Evolutionary conservation across 768 basidiomycete species (phyloP).

Genomic region (Boletales sp.): DNA sequence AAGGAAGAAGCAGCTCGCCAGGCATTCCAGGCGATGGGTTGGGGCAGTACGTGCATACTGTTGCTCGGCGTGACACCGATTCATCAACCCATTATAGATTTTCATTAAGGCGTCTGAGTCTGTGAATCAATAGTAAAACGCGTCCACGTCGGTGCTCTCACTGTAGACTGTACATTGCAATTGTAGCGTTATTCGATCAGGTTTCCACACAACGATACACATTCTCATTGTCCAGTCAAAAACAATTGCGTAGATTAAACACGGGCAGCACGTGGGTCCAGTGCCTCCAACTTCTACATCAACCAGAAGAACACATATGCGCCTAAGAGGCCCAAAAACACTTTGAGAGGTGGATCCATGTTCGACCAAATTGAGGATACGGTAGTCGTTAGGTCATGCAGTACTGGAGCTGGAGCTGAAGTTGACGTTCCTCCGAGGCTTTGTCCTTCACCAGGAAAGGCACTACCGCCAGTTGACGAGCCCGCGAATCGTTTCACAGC

Average conservation of each 20-base stretch:
- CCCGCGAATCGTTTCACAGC: slow-evolving; percentile 53
- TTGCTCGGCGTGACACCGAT: too few relatives aligned
- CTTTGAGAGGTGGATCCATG: slow-evolving; percentile 65
- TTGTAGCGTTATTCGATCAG: not conserved
- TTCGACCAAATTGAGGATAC: slow-evolving; percentile 39
- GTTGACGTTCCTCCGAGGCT: slow-evolving; percentile 56
- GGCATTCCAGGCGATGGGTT: slow-evolving; percentile 52
- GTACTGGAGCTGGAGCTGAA: slow-evolving; percentile 29
- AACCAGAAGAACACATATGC: slow-evolving; percentile 60
- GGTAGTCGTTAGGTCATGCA: slow-evolving; percentile 32
- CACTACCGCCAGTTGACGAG: slow-evolving; percentile 30
- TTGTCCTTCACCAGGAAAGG: slow-evolving; percentile 72
- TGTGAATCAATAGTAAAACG: not conserved
- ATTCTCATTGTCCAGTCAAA: too few relatives aligned
- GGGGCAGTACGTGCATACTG: slow-evolving; percentile 35
- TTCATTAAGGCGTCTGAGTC: slow-evolving; percentile 3
- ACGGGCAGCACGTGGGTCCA: not conserved
- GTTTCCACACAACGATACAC: not conserved
- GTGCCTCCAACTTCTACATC: slow-evolving; percentile 15
- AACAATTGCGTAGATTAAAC: too few relatives aligned
- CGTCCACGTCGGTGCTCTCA: not conserved
- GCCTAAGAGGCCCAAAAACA: slow-evolving; percentile 58
- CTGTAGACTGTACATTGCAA: not conserved
- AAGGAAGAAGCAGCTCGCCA: slow-evolving; percentile 66
- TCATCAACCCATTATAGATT: slow-evolving; percentile 4